phyloP scores from a whole-genome alignment of 495 filamentous ascomycete genomes.

The Hyaloscypha hepaticicola region DNA sequence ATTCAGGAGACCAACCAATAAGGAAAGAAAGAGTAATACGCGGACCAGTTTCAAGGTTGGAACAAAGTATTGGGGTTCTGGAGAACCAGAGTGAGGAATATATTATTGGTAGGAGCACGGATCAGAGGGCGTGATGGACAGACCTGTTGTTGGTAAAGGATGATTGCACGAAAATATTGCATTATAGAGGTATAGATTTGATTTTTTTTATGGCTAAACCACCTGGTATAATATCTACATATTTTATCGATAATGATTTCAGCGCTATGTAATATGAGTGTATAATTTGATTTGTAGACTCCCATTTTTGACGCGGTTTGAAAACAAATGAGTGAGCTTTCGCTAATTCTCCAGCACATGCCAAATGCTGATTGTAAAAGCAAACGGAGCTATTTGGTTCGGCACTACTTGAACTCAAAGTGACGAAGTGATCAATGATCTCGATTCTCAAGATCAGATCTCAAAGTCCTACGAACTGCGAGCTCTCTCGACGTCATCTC shows the following conservation, averaged over 20 bases:
- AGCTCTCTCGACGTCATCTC: conserved; percentile 3
- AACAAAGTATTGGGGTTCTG: not conserved
- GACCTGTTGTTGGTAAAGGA: not conserved
- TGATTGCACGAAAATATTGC: not conserved
- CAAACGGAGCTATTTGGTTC: not conserved
- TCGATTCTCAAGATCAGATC: not conserved
- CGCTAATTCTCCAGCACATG: not conserved
- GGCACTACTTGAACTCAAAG: not conserved
- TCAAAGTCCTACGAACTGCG: not conserved
- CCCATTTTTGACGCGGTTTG: no score
- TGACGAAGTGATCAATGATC: not conserved
- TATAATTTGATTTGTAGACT: no score
- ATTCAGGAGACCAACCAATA: conserved; percentile 9
- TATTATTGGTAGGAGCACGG: not conserved
- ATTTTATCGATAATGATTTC: no score
- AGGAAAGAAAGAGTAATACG: not conserved
- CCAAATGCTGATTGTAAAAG: not conserved
- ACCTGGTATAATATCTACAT: no score
- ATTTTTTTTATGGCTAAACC: not conserved
- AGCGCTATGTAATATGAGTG: no score
- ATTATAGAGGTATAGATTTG: not conserved
- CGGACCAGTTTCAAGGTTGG: not conserved
- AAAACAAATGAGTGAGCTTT: no score
- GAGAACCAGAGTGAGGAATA: not conserved
- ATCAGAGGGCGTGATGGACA: not conserved